Percentiles rank a stretch among this genome's conserved stretches.
Conservation (phyloP, 495 filamentous ascomycete species). For the Symbiotaphrina buchneri region DNA sequence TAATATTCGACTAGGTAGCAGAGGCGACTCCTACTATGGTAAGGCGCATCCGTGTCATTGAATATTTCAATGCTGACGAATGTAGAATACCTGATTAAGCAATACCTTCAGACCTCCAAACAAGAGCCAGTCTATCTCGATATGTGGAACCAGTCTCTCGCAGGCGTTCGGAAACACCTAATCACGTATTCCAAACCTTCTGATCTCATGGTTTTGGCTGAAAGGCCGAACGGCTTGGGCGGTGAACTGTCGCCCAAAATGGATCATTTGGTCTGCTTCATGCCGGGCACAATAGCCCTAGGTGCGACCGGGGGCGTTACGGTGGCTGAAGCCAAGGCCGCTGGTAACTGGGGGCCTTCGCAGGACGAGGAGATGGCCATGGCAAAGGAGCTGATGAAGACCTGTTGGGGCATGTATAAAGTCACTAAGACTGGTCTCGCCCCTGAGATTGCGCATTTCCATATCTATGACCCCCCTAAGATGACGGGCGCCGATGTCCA, state of each 20-base stretch:
- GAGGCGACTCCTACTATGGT: conserved; percentile 92
- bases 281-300: conserved; percentile 87
- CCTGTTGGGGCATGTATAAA: conserved; percentile 94
- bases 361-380: conserved; percentile 75
- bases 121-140: conserved; percentile 71
- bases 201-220: conserved; percentile 65
- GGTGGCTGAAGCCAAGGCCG: conserved; percentile 49
- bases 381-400: conserved; percentile 77
- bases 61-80: too few relatives aligned
- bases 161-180: conserved; percentile 75
- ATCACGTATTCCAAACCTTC: conserved; percentile 67
- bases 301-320: conserved; percentile 61
- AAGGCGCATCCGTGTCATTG: conserved; percentile 3
- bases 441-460: conserved; percentile 79
- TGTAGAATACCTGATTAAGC: conserved; percentile 95
- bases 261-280: conserved; percentile 96
- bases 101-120: conserved; percentile 79
- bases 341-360: conserved; percentile 44
- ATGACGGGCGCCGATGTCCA: conserved; percentile 24
- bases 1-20: conserved; percentile 78
- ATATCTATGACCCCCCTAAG: conserved; percentile 38
- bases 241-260: conserved; percentile 58
- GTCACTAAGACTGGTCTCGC: conserved; percentile 73
- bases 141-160: conserved; percentile 77
- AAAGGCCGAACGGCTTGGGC: conserved; percentile 55